Conservation (phyloP, 208 protist genomes). For the Borovskyia barvae region DNA sequence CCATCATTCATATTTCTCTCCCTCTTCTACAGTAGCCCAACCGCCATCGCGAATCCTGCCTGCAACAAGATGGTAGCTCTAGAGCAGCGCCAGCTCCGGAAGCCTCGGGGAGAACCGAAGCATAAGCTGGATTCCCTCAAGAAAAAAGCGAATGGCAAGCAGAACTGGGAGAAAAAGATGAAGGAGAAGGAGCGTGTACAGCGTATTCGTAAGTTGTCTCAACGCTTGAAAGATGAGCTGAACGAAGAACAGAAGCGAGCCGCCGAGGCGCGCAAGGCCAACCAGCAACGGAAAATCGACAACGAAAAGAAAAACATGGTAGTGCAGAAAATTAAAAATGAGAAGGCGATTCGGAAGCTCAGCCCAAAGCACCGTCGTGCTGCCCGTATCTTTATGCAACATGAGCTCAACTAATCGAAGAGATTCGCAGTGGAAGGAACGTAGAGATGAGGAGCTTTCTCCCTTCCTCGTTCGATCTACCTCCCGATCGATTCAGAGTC, state of each 20-base stretch:
- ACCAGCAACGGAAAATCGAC: constrained; percentile 70
- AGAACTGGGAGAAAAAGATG: constrained; percentile 83
- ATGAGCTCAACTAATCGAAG: constrained; percentile 81
- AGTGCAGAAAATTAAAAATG: constrained; percentile 90
- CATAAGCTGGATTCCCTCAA: constrained; percentile 35
- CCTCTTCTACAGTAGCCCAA: neutral
- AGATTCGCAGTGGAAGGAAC: no score
- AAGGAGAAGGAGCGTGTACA: constrained; percentile 61
- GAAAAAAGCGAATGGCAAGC: constrained; percentile 47
- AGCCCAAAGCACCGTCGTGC: constrained; percentile 87
- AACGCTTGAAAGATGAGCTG: constrained; percentile 79
- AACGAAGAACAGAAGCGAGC: constrained; percentile 79
- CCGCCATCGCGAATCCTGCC: neutral
- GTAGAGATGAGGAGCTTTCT: no score
- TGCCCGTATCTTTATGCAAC: constrained; percentile 88
- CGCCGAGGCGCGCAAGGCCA: constrained; percentile 77
- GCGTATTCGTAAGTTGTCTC: constrained; percentile 60
- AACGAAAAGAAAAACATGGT: constrained; percentile 92
- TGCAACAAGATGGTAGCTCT: constrained; percentile 47
- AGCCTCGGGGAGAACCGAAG: constrained; percentile 54
- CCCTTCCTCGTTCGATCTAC: no score
- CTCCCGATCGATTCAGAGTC: neutral
- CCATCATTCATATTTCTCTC: no score
- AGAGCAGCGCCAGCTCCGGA: constrained; percentile 66
- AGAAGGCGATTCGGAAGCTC: constrained; percentile 85